Conservation (phyloP, 1,284 basidiomycete species). For the Phellinidium pouzarii region DNA sequence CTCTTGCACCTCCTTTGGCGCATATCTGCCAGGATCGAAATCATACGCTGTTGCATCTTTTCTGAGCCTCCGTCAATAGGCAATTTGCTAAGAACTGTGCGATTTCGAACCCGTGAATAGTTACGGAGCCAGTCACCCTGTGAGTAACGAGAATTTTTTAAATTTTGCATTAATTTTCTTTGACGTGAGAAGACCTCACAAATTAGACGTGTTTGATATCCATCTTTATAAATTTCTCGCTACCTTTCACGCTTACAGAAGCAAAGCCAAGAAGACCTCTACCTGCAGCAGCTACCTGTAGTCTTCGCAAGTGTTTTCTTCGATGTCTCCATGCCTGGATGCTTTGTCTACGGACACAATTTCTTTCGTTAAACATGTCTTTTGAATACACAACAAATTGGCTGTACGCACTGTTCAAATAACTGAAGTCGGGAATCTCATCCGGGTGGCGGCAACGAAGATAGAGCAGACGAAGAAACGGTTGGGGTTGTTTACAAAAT, state of each 20-base stretch:
- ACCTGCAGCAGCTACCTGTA: constrained; percentile 40
- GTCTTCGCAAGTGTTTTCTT: constrained; percentile 54
- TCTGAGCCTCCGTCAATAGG: constrained; percentile 44
- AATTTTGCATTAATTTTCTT: too few species aligned
- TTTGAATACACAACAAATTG: not conserved
- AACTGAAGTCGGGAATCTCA: constrained; percentile 53
- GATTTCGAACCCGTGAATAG: constrained; percentile 44
- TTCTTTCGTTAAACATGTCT: not conserved
- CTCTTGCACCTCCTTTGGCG: constrained; percentile 65
- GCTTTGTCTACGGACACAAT: constrained; percentile 56
- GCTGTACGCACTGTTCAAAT: constrained; percentile 4
- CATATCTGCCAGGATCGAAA: constrained; percentile 52
- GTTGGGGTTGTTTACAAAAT: too few species aligned
- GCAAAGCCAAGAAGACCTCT: constrained; percentile 45
- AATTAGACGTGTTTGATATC: constrained; percentile 64
- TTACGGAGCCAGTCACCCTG: constrained; percentile 63
- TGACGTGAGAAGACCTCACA: constrained; percentile 38
- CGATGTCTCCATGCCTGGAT: constrained; percentile 72
- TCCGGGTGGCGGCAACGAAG: constrained; percentile 41
- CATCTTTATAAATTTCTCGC: constrained; percentile 51
- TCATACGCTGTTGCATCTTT: constrained; percentile 48
- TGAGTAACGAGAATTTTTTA: not conserved
- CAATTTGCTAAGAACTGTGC: constrained; percentile 43
- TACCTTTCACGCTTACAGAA: constrained; percentile 38
- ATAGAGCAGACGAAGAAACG: constrained; percentile 38